phyloP scores from a whole-genome alignment of 169 alveolate genomes.

The Cryptosporidium andersoni region DNA sequence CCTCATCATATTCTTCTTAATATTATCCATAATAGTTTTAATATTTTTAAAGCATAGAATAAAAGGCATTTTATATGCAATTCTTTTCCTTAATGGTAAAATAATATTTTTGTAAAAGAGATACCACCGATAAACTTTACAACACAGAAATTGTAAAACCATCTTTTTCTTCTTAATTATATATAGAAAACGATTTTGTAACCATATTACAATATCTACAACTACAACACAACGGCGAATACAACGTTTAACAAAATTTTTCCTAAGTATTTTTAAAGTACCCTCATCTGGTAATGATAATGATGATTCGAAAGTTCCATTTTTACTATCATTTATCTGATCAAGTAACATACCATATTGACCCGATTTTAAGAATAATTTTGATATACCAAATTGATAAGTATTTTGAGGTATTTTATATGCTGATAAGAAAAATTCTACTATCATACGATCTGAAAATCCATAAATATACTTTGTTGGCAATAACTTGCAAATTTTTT shows the following conservation, averaged over 20 bases:
- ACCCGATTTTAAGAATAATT: conserved; percentile 60
- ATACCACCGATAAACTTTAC: conserved; percentile 49
- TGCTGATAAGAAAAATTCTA: conserved; percentile 56
- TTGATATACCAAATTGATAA: conserved; percentile 67
- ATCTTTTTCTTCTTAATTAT: conserved; percentile 36
- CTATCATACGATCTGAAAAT: conserved; percentile 58
- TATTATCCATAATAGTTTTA: neutral
- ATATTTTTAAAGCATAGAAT: conserved; percentile 19
- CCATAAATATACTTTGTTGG: conserved; percentile 71
- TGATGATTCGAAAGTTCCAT: conserved; percentile 32
- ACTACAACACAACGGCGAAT: conserved; percentile 46
- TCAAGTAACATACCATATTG: conserved; percentile 62
- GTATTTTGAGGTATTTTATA: conserved; percentile 44
- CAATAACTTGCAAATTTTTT: conserved; percentile 37
- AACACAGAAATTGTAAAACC: conserved; percentile 12
- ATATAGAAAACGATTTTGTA: conserved; percentile 36
- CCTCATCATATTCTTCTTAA: neutral
- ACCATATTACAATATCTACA: conserved; percentile 41
- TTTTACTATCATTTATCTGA: conserved; percentile 48
- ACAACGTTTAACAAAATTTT: conserved; percentile 27
- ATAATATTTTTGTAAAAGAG: conserved; percentile 35
- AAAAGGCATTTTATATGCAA: conserved; percentile 52
- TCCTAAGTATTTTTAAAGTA: conserved; percentile 12
- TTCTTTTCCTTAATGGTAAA: conserved; percentile 28
- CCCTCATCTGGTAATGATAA: conserved; percentile 21